Conservation (phyloP, 2,329 filamentous ascomycete genomes). For the Claviceps maximensis region DNA sequence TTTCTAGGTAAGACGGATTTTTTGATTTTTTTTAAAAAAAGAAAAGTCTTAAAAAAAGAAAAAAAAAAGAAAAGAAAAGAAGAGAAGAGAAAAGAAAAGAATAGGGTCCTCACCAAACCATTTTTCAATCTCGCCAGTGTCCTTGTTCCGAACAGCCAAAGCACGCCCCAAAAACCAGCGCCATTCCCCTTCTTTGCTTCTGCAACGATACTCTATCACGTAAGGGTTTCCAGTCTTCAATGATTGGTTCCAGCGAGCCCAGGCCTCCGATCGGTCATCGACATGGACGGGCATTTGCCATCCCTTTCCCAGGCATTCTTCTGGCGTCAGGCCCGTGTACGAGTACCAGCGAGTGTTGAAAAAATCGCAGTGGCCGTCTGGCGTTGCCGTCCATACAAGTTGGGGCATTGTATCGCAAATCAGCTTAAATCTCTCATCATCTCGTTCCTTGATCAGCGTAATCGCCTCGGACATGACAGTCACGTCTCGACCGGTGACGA, state of each 20-base stretch:
- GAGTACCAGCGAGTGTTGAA: constrained; percentile 67
- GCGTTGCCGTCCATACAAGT: constrained; percentile 59
- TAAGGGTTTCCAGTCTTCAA: constrained; percentile 57
- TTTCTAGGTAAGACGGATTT: too few species aligned
- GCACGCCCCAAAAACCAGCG: constrained; percentile 69
- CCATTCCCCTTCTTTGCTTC: constrained; percentile 53
- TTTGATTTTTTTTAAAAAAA: neutral
- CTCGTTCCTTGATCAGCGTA: constrained; percentile 52
- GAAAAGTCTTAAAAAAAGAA: neutral
- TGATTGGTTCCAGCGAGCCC: constrained; percentile 45
- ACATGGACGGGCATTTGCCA: constrained; percentile 56
- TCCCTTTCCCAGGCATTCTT: constrained; percentile 47
- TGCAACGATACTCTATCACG: constrained; percentile 57
- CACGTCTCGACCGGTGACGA: constrained; percentile 60
- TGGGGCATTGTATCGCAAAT: constrained; percentile 65
- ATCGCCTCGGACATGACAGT: constrained; percentile 59
- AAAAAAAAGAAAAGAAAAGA: too few species aligned
- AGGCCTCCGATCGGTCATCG: constrained; percentile 49
- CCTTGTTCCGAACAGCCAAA: constrained; percentile 50
- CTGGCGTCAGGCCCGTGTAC: constrained; percentile 56
- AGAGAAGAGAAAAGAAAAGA: too few species aligned
- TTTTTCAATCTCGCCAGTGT: constrained; percentile 56
- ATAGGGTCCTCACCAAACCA: constrained; percentile 49
- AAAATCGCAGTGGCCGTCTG: constrained; percentile 56
- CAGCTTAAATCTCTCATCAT: constrained; percentile 60